Conservation (phyloP, 768 basidiomycete genomes). For the Boletus barrowsii region DNA sequence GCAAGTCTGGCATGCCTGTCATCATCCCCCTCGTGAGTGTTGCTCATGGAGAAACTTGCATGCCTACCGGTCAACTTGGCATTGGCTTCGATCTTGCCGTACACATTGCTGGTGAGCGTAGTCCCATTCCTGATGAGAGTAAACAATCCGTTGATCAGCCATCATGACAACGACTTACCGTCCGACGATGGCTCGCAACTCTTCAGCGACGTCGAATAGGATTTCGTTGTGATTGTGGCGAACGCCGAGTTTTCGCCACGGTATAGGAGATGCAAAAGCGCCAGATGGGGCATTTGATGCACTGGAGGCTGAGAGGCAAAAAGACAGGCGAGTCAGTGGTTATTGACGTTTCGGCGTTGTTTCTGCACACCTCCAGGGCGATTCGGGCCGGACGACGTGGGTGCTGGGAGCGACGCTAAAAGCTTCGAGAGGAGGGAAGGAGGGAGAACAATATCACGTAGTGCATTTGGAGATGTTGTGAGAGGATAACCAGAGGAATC, state of each 20-base stretch:
- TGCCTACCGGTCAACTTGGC: slow-evolving; percentile 67
- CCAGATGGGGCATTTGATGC: slow-evolving; percentile 39
- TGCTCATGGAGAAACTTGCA: neutral
- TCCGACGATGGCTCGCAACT: slow-evolving; percentile 52
- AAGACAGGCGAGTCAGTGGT: neutral
- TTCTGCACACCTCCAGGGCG: slow-evolving; percentile 27
- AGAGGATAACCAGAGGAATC: slow-evolving; percentile 90
- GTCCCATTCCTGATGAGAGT: slow-evolving; percentile 55
- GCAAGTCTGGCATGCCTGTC: slow-evolving; percentile 85
- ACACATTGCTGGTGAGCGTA: slow-evolving; percentile 62
- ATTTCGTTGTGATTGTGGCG: slow-evolving; percentile 88
- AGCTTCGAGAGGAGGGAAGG: slow-evolving; percentile 82
- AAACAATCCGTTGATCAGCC: neutral
- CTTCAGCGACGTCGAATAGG: slow-evolving; percentile 87
- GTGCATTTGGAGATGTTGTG: slow-evolving; percentile 84
- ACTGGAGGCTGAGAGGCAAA: slow-evolving; percentile 16
- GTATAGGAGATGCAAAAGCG: slow-evolving; percentile 85
- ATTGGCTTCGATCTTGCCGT: slow-evolving; percentile 77
- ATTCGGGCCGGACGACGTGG: slow-evolving; percentile 24
- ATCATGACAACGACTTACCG: slow-evolving; percentile 18
- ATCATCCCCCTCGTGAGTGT: neutral
- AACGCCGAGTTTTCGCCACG: slow-evolving; percentile 86
- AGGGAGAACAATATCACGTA: slow-evolving; percentile 91
- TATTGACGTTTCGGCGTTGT: neutral
- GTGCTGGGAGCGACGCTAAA: slow-evolving; percentile 37